A percentile compares a stretch with the other conserved stretches of the same genome.
phyloP scores from a whole-genome alignment of 331 rosid species.

The Dryas integrifolia region DNA sequence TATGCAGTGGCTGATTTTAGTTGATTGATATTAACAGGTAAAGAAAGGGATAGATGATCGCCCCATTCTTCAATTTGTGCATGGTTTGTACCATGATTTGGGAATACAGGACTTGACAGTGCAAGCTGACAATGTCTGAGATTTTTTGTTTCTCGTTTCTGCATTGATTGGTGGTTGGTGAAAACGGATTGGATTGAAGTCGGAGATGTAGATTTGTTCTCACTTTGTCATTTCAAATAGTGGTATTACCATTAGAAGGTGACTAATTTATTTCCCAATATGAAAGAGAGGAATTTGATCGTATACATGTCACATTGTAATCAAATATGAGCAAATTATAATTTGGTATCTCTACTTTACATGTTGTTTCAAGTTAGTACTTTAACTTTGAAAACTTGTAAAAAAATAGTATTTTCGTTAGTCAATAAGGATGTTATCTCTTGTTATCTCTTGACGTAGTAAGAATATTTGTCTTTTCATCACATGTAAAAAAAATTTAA shows the following conservation, averaged over 20 bases:
- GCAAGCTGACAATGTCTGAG: slow-evolving; percentile 62
- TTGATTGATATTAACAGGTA: slow-evolving; percentile 47
- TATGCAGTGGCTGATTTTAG: slow-evolving; percentile 28
- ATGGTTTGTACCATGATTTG: slow-evolving; percentile 84
- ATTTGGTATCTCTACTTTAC: no score
- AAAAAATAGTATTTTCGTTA: no score
- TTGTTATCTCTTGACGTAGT: no score
- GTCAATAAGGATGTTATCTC: no score
- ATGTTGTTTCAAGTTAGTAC: no score
- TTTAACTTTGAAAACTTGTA: no score
- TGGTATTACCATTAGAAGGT: not conserved
- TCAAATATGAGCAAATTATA: no score
- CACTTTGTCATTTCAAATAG: not conserved
- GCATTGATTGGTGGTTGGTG: not conserved
- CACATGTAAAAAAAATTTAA: no score
- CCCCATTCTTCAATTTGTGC: slow-evolving; percentile 66
- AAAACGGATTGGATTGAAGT: not conserved
- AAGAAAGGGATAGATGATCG: slow-evolving; percentile 72
- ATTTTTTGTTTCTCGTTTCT: not conserved
- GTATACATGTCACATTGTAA: no score
- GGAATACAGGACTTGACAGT: slow-evolving; percentile 83
- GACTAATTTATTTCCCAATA: not conserved
- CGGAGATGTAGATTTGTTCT: not conserved
- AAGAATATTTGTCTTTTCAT: no score
- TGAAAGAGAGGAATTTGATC: not conserved